These are phyloP conservation scores for Colletotrichum euphorbiae DNA, from an alignment of 2,329 filamentous ascomycete genomes.

Conservation along the genomic window DNA sequence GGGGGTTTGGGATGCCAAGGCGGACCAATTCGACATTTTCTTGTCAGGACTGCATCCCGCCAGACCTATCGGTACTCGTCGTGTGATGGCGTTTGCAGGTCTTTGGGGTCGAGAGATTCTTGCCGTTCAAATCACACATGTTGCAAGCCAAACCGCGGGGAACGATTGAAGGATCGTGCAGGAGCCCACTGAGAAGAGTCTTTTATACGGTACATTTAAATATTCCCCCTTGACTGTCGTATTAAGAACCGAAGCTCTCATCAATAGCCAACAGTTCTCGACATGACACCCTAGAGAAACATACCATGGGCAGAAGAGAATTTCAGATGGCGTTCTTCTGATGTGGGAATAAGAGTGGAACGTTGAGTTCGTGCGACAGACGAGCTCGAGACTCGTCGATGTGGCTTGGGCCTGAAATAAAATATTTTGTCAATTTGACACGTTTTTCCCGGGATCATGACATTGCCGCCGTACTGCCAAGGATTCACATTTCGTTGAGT, in stretches of 20 bases:
- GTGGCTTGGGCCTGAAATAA: slow-evolving; percentile 7
- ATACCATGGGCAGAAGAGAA: background rate
- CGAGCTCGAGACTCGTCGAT: background rate
- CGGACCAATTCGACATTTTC: slow-evolving; percentile 33
- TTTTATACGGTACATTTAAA: slow-evolving; percentile 3
- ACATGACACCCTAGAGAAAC: background rate
- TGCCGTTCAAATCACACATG: background rate
- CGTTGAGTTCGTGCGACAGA: background rate
- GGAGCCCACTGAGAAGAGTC: slow-evolving; percentile 32
- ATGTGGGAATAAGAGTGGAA: background rate
- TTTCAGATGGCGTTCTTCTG: slow-evolving; percentile 5
- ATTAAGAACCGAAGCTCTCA: background rate
- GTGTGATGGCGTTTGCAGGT: background rate
- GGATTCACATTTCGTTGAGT: slow-evolving; percentile 15
- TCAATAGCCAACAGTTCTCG: background rate
- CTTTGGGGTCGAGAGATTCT: background rate
- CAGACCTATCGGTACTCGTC: background rate
- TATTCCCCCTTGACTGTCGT: background rate
- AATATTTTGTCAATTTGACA: slow-evolving; percentile 28
- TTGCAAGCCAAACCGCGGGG: slow-evolving; percentile 16
- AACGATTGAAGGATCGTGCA: slow-evolving; percentile 5
- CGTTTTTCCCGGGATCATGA: slow-evolving; percentile 15
- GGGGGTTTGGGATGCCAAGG: slow-evolving; percentile 28
- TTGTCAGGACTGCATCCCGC: slow-evolving; percentile 17
- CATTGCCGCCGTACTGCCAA: slow-evolving; percentile 27